Evolutionary conservation across 805 yeast species (phyloP).

Genomic region (Myxozyma vanderwaltii): DNA sequence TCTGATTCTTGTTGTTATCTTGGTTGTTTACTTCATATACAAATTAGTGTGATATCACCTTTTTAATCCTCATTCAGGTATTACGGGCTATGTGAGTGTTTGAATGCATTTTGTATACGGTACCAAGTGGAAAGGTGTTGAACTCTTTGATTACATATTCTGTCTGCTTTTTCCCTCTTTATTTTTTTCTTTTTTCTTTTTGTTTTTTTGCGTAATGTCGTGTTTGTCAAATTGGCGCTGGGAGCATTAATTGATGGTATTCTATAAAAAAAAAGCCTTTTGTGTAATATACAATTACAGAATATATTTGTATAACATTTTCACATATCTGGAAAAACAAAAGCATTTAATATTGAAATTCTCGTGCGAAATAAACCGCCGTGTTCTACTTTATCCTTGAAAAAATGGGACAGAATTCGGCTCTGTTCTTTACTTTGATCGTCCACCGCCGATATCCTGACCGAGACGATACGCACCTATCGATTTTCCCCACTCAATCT

Average conservation of each 20-base stretch:
- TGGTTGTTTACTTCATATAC: slow-evolving; percentile 25
- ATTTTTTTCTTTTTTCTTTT: neutral
- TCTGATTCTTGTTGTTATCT: slow-evolving; percentile 19
- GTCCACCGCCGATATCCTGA: slow-evolving; percentile 56
- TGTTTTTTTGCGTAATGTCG: neutral
- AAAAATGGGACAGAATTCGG: neutral
- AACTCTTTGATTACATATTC: too few relatives aligned
- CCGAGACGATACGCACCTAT: slow-evolving; percentile 89
- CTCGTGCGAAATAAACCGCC: too few relatives aligned
- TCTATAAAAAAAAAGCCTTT: neutral
- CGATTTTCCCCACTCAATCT: slow-evolving; percentile 93
- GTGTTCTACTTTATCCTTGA: too few relatives aligned
- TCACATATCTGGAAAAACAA: too few relatives aligned
- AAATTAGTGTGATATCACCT: slow-evolving; percentile 20
- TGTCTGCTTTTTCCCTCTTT: neutral
- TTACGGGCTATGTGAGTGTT: too few relatives aligned
- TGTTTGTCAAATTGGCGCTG: neutral
- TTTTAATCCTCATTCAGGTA: too few relatives aligned
- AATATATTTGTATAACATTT: neutral
- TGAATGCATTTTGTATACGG: too few relatives aligned
- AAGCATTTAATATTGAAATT: too few relatives aligned
- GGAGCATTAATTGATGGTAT: neutral
- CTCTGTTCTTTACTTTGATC: slow-evolving; percentile 4
- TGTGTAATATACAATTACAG: neutral
- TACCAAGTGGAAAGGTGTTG: too few relatives aligned